Percentiles rank a stretch among this genome's conserved stretches.
phyloP scores from a whole-genome alignment of 2,329 filamentous ascomycete genomes.

The Trichoderma koningiopsis region DNA sequence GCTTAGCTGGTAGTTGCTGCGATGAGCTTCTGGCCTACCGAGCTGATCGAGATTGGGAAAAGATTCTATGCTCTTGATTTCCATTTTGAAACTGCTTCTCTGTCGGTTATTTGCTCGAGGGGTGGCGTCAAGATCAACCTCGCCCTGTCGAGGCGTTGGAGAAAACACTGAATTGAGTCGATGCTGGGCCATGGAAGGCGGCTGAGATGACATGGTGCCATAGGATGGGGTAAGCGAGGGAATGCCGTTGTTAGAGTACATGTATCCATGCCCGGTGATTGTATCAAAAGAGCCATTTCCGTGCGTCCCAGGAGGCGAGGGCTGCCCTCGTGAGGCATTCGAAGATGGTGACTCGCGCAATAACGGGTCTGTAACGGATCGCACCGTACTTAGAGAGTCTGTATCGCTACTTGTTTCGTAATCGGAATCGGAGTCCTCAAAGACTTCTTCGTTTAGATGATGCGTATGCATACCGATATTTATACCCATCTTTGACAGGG shows the following conservation, averaged over 20 bases:
- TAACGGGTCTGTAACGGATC: not conserved
- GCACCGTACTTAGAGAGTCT: slow-evolving; percentile 36
- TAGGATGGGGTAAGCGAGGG: slow-evolving; percentile 34
- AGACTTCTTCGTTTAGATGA: slow-evolving; percentile 64
- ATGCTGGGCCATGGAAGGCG: not conserved
- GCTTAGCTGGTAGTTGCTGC: slow-evolving; percentile 28
- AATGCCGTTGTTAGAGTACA: slow-evolving; percentile 15
- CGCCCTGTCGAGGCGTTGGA: slow-evolving; percentile 18
- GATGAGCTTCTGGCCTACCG: slow-evolving; percentile 24
- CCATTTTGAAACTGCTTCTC: slow-evolving; percentile 15
- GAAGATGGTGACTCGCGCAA: not conserved
- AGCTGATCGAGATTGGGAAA: slow-evolving; percentile 32
- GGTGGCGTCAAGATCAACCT: slow-evolving; percentile 8
- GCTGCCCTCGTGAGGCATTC: slow-evolving; percentile 29
- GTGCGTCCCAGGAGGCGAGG: slow-evolving; percentile 28
- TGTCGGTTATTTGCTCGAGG: slow-evolving; percentile 9
- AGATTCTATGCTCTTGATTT: slow-evolving; percentile 27
- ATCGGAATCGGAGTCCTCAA: slow-evolving; percentile 46
- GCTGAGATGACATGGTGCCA: slow-evolving; percentile 38
- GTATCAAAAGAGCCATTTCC: slow-evolving; percentile 20
- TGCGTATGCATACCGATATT: slow-evolving; percentile 77
- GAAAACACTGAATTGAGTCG: slow-evolving; percentile 6
- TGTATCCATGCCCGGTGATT: slow-evolving; percentile 27
- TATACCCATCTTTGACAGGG: slow-evolving; percentile 59
- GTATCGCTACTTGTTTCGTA: slow-evolving; percentile 39